Percentiles rank a stretch among this genome's conserved stretches.
Conservation (phyloP, 306 rosid species). For the Sechiopsis laciniata region DNA sequence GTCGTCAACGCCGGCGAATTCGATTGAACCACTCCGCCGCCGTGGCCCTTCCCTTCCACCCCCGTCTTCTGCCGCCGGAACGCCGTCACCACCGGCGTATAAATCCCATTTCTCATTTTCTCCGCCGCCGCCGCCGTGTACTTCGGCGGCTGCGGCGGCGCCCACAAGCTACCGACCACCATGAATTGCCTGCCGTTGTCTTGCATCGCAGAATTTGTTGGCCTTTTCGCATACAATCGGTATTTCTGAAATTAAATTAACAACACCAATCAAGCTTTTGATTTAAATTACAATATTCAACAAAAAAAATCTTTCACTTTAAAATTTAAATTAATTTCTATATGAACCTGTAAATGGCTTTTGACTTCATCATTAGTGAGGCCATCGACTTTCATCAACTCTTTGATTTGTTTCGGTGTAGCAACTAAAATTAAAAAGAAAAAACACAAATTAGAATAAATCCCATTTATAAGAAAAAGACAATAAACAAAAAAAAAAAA, state of each 20-base stretch:
- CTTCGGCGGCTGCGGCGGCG: slow-evolving; percentile 42
- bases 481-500: neutral
- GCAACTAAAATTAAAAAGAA: slow-evolving; percentile 36
- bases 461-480: neutral
- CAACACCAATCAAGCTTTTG: neutral
- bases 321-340: neutral
- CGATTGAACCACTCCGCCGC: slow-evolving; percentile 7
- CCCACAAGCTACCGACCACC: slow-evolving; percentile 74
- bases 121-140: slow-evolving; percentile 25
- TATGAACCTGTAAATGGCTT: slow-evolving; percentile 57
- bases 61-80: slow-evolving; percentile 19
- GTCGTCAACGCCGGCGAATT: slow-evolving; percentile 11
- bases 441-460: neutral
- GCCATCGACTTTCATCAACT: slow-evolving; percentile 59
- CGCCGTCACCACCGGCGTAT: slow-evolving; percentile 57
- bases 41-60: slow-evolving; percentile 9
- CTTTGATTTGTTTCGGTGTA: slow-evolving; percentile 63
- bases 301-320: neutral
- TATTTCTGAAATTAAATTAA: slow-evolving; percentile 49
- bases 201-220: slow-evolving; percentile 47
- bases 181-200: slow-evolving; percentile 47
- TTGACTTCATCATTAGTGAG: slow-evolving; percentile 69
- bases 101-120: slow-evolving; percentile 40
- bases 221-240: slow-evolving; percentile 73
- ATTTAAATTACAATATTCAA: neutral